Evolutionary conservation across 192 early-diverging fungal species (phyloP).

Genomic region (Rhizophagus sp.): DNA sequence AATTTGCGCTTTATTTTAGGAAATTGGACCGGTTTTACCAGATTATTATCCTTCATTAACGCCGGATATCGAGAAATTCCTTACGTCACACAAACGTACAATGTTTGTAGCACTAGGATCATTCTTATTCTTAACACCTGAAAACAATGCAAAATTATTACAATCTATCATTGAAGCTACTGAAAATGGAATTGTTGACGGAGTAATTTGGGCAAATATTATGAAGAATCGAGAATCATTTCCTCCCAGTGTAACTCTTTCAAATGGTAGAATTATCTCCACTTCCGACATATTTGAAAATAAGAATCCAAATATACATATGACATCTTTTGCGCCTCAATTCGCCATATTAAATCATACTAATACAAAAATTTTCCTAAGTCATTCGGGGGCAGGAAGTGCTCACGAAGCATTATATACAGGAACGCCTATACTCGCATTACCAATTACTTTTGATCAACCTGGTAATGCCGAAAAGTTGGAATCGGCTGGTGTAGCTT

Average conservation of each 20-base stretch:
- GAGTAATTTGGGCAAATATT: constrained; percentile 36
- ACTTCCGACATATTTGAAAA: background rate
- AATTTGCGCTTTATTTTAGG: background rate
- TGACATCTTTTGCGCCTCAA: constrained; percentile 35
- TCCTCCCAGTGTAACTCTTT: background rate
- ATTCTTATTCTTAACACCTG: background rate
- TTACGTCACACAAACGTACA: background rate
- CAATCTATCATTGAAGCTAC: constrained; percentile 31
- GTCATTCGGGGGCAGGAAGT: constrained; percentile 34
- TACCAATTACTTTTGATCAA: constrained; percentile 39
- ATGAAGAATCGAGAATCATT: background rate
- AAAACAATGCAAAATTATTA: constrained; percentile 29
- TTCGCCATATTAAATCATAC: constrained; percentile 38
- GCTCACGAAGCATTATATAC: constrained; percentile 37
- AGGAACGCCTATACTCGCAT: constrained; percentile 30
- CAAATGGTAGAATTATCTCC: background rate
- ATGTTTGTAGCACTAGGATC: background rate
- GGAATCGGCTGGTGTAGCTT: background rate
- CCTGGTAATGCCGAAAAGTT: constrained; percentile 25
- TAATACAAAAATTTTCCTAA: constrained; percentile 31
- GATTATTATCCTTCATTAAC: constrained; percentile 15
- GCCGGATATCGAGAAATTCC: background rate
- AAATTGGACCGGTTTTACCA: constrained; percentile 39
- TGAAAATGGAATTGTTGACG: constrained; percentile 34
- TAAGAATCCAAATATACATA: constrained; percentile 5